Evolutionary conservation across 83 land plant genomes (phyloP).

Genomic region (Larix sibirica): DNA sequence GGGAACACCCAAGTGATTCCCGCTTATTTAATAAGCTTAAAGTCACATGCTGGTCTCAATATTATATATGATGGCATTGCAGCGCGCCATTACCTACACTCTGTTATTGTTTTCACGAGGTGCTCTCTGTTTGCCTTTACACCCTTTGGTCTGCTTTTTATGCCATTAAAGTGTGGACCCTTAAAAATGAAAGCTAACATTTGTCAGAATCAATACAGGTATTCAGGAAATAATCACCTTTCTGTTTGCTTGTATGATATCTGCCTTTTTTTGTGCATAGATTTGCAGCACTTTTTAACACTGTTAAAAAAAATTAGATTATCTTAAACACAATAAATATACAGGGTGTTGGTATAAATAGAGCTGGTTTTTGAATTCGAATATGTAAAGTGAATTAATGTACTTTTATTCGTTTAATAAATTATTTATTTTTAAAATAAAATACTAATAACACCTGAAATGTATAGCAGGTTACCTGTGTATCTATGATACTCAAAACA

Average conservation of each 20-base stretch:
- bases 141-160: slow-evolving; percentile 1
- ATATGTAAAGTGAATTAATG: no score
- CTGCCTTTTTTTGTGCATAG: background rate
- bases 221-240: slow-evolving; percentile 1
- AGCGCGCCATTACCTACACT: background rate
- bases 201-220: background rate
- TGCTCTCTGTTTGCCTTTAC: slow-evolving; percentile 1
- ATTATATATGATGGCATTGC: background rate
- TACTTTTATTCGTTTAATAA: no score
- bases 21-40: background rate
- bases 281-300: background rate
- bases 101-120: slow-evolving; percentile 11
- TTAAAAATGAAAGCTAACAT: slow-evolving; percentile 4
- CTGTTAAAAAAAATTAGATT: no score
- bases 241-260: background rate
- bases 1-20: slow-evolving; percentile 12
- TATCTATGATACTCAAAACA: no score
- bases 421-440: no score
- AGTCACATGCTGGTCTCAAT: slow-evolving; percentile 17
- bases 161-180: slow-evolving; percentile 7
- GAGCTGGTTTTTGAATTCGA: no score
- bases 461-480: no score
- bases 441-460: no score
- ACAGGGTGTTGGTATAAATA: no score
- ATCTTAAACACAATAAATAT: no score